Conservation (phyloP, 176 grass and related monocot genomes). For the Rhynchospora breviuscula region DNA sequence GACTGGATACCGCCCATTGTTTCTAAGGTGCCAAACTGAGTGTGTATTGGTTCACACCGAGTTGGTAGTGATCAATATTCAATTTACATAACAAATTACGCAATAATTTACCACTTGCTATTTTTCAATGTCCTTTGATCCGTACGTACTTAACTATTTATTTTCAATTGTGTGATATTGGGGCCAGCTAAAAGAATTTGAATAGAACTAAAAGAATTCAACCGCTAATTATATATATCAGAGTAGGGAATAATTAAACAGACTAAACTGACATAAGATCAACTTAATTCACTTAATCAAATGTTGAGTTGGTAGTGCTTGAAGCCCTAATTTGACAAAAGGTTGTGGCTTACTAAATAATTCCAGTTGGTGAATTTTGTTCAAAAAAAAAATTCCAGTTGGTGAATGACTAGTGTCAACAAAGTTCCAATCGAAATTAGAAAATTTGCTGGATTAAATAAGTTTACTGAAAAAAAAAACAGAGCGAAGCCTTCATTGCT, state of each 20-base stretch:
- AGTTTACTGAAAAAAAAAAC: neutral
- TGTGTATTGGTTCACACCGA: too few relatives aligned
- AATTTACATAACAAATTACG: neutral
- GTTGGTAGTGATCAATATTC: neutral
- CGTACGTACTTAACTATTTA: neutral
- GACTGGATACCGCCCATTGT: too few relatives aligned
- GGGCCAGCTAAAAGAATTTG: neutral
- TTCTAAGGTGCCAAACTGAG: too few relatives aligned
- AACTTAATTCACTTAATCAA: neutral
- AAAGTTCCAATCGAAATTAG: neutral
- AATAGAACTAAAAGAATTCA: neutral
- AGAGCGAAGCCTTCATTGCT: too few relatives aligned
- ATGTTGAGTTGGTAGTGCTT: neutral
- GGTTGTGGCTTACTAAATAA: neutral
- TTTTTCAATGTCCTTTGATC: neutral
- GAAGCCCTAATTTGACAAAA: neutral
- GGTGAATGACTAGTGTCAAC: neutral
- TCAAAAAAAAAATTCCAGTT: neutral
- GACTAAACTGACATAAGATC: neutral
- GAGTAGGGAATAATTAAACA: neutral
- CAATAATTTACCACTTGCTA: slow-evolving; percentile 4
- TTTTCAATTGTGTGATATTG: neutral
- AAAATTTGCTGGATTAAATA: neutral
- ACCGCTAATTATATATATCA: neutral
- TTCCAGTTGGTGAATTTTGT: neutral